A percentile compares a stretch with the other conserved stretches of the same genome.
Evolutionary conservation across 495 filamentous ascomycete species (phyloP).

Genomic region (Hyphodiscus hymeniophilus): DNA sequence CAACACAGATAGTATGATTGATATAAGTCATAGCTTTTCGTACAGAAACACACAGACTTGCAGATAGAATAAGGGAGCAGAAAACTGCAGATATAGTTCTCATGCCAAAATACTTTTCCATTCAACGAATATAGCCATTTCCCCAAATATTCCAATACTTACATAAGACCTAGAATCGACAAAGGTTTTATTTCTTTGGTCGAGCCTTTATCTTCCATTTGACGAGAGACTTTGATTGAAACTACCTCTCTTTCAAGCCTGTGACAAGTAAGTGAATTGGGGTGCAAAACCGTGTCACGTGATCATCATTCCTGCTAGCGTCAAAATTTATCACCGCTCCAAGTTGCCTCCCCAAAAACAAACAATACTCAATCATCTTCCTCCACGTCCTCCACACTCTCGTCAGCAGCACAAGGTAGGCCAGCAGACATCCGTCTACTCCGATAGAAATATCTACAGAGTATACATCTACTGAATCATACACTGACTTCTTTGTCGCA

Average conservation of each 20-base stretch:
- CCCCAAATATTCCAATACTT: no score
- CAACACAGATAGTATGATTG: background rate
- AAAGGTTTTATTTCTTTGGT: no score
- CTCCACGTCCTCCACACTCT: conserved; percentile 17
- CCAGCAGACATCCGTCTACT: background rate
- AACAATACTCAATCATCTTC: conserved; percentile 14
- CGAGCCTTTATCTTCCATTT: no score
- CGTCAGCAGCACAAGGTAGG: conserved; percentile 2
- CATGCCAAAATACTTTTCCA: no score
- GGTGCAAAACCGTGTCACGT: no score
- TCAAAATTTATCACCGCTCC: conserved; percentile 14
- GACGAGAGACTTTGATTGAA: no score
- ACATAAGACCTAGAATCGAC: no score
- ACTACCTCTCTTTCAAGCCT: no score
- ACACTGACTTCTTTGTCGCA: conserved; percentile 21
- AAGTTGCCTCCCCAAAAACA: conserved; percentile 15
- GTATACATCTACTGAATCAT: background rate
- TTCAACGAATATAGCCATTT: no score
- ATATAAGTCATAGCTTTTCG: background rate
- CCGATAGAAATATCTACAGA: background rate
- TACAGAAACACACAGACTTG: background rate
- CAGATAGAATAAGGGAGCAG: no score
- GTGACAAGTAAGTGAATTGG: no score
- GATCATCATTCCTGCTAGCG: background rate
- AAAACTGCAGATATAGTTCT: no score